Evolutionary conservation across 176 grass and related monocot species (phyloP), one percentile per base, ranked within the genome.

Genomic region (Avena sativa): DNA sequence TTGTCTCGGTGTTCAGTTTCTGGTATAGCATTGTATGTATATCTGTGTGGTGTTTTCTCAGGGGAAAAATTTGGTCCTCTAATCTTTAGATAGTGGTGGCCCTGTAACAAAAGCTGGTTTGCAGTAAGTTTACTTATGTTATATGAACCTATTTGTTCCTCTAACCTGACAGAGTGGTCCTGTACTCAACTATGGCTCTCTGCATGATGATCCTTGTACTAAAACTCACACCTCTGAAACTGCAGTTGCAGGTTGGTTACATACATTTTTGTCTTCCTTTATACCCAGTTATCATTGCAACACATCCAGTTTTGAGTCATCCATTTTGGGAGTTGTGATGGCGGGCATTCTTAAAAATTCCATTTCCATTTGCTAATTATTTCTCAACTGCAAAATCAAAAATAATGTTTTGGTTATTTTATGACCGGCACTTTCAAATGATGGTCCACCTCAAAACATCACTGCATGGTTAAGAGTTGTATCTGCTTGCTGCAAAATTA

Each of bases 401-500:
- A 80, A 57, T 16, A 49, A 23, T 34, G 0, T 64, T 50, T 81
- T 87, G 7, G 4, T 65, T 71, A 80, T 79, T 81, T 81, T 38
- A 71, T 83, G 76, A 72, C 62, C 89, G 92, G 82, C 88, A 81
- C 48, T 68, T 68, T 17, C 9, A 63, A 64, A 63, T 91, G 82
- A 78, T 72, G 89, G 92, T 61, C 96, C 90, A 66, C 96, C 96
- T 74, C 73, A 76, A 84, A 96, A 98, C 71, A 94, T 98, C 81
- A 83, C 70, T 88, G 90, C 83, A 82, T 96, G 90, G 92, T 90
- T 98, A 82, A 92, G 85, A 88, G 25, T 93, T 91, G 59, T 91
- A 71, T 96, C 93, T 32, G 82, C 90, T 71, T 95, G 93, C 83
- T 93, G 90, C 87, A 95, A 93, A 86, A 85, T 98, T 49, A 98